These are phyloP conservation scores for Platismatia glauca DNA, from an alignment of 495 filamentous ascomycete genomes.

Conservation along the genomic window DNA sequence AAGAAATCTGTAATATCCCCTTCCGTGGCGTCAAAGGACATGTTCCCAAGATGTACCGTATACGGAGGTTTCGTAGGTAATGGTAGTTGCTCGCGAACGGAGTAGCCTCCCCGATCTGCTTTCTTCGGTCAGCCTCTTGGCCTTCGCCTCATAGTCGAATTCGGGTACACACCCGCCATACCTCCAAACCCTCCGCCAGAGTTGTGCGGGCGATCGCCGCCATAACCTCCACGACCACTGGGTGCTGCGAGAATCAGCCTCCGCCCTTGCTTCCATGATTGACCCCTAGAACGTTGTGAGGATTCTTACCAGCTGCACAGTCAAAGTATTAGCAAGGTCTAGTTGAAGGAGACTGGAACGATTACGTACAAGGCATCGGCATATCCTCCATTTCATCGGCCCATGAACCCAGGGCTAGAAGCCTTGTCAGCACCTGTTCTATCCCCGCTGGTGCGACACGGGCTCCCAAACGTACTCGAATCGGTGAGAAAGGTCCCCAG, in stretches of 20 bases:
- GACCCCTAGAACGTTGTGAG: background rate
- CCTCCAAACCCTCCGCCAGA: conserved; percentile 17
- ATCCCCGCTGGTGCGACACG: conserved; percentile 15
- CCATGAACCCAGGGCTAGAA: conserved; percentile 81
- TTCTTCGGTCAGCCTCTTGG: background rate
- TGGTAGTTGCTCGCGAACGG: conserved; percentile 69
- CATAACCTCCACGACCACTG: conserved; percentile 14
- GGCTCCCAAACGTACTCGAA: conserved; percentile 51
- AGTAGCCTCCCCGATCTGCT: conserved; percentile 42
- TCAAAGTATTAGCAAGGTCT: background rate
- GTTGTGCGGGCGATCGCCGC: conserved; percentile 33
- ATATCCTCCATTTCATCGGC: conserved; percentile 95
- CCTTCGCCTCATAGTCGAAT: background rate
- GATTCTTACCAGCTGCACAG: conserved; percentile 42
- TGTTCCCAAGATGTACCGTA: conserved; percentile 92
- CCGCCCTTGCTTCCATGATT: background rate
- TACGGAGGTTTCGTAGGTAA: conserved; percentile 86
- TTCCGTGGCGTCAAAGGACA: conserved; percentile 83
- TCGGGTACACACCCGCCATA: background rate
- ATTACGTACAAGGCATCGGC: conserved; percentile 41
- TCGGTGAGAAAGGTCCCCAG: conserved; percentile 85
- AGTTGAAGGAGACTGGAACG: background rate
- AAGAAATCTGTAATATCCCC: conserved; percentile 81
- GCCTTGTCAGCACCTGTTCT: conserved; percentile 31
- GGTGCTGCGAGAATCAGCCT: conserved; percentile 6